Percentiles rank a stretch among this genome's conserved stretches.
Evolutionary conservation across 2,329 filamentous ascomycete genomes (phyloP).

Genomic region (Cryphonectria naterciae): DNA sequence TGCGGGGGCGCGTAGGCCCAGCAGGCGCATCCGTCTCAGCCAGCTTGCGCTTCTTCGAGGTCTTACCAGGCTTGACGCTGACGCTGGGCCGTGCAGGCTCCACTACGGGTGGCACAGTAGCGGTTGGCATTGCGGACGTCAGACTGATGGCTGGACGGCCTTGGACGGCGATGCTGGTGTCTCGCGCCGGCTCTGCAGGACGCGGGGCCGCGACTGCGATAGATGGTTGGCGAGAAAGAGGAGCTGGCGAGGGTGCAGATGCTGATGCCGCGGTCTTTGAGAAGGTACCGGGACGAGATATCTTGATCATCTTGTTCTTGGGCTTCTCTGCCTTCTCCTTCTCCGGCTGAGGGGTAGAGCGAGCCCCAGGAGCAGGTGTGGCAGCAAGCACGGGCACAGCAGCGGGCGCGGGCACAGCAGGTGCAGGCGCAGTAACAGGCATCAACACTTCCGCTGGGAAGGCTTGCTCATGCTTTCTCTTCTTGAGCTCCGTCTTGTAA

Average conservation of each 20-base stretch:
- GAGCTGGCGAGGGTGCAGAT: conserved; percentile 14
- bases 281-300: conserved; percentile 22
- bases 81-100: conserved; percentile 19
- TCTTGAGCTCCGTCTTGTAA: conserved; percentile 32
- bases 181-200: conserved; percentile 15
- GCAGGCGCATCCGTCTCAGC: conserved; percentile 17
- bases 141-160: conserved; percentile 19
- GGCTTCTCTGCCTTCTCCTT: conserved; percentile 35
- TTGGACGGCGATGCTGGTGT: conserved; percentile 28
- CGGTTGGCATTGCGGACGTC: conserved; percentile 16
- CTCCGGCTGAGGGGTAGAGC: conserved; percentile 32
- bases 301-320: conserved; percentile 40
- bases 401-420: neutral
- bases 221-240: conserved; percentile 22
- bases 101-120: conserved; percentile 5
- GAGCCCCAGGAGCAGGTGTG: conserved; percentile 23
- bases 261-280: conserved; percentile 16
- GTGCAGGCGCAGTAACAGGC: neutral
- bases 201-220: conserved; percentile 24
- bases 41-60: conserved; percentile 28
- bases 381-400: neutral
- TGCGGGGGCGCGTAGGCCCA: conserved; percentile 13
- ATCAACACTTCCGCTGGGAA: neutral
- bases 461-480: conserved; percentile 53
- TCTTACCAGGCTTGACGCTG: conserved; percentile 19